phyloP scores from a whole-genome alignment of 1,284 basidiomycete genomes.

The Trichosporon ovoides region DNA sequence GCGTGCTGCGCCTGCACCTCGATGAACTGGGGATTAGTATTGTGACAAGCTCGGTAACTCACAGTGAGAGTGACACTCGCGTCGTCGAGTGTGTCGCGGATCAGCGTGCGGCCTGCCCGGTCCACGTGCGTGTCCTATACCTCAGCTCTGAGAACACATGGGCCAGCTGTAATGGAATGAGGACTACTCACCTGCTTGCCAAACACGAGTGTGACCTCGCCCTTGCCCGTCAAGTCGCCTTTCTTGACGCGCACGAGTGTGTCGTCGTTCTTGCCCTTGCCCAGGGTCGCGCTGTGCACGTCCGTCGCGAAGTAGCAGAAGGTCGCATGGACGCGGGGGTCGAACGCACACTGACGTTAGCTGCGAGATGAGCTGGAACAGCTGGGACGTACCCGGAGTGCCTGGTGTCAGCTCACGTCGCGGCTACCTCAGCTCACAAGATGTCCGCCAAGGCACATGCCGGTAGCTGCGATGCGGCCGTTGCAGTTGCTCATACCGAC shows the following conservation, averaged over 20 bases:
- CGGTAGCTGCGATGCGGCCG: conserved; percentile 67
- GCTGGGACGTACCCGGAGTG: conserved; percentile 53
- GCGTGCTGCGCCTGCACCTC: conserved; percentile 92
- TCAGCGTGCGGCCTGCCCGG: conserved; percentile 71
- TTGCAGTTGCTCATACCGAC: conserved; percentile 71
- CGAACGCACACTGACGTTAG: conserved; percentile 66
- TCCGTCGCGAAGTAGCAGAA: conserved; percentile 94
- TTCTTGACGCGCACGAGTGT: conserved; percentile 64
- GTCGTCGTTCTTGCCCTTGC: conserved; percentile 73
- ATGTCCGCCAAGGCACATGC: conserved; percentile 51
- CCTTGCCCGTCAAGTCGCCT: conserved; percentile 69
- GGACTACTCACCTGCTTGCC: conserved; percentile 69
- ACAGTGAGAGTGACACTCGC: conserved; percentile 66
- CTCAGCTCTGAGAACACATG: conserved; percentile 12
- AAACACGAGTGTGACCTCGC: conserved; percentile 86
- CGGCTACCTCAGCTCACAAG: conserved; percentile 49
- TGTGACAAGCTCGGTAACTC: conserved; percentile 21
- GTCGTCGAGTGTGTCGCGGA: conserved; percentile 73
- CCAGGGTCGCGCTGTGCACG: conserved; percentile 75
- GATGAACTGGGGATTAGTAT: conserved; percentile 59
- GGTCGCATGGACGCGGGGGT: conserved; percentile 70
- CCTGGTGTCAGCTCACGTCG: conserved; percentile 36
- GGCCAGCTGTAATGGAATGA: neutral
- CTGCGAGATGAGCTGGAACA: neutral
- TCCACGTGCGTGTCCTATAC: conserved; percentile 76